phyloP scores from a whole-genome alignment of 306 rosid species.

The Cicer cuneatum region DNA sequence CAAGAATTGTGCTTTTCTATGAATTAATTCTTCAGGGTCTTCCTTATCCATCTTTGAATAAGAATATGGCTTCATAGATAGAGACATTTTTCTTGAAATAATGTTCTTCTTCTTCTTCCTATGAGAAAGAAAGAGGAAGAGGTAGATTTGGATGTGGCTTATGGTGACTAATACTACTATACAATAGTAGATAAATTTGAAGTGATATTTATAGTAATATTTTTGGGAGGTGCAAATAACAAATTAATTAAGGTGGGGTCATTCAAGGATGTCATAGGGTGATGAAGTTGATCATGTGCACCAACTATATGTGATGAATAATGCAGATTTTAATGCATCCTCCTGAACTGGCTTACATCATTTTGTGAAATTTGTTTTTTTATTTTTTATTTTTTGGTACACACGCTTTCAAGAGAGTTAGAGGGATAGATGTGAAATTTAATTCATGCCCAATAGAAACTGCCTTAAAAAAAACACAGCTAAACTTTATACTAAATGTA shows the following conservation, averaged over 20 bases:
- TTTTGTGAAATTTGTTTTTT: constrained; percentile 33
- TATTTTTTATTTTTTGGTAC: too few species aligned
- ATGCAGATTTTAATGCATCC: constrained; percentile 45
- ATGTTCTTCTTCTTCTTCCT: not conserved
- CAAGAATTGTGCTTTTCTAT: constrained; percentile 76
- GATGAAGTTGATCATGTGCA: constrained; percentile 71
- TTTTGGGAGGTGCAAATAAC: constrained; percentile 39
- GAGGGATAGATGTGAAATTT: constrained; percentile 36
- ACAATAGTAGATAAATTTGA: constrained; percentile 16
- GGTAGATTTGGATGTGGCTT: constrained; percentile 23
- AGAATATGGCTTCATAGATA: constrained; percentile 37
- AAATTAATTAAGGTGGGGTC: constrained; percentile 47
- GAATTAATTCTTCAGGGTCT: constrained; percentile 70
- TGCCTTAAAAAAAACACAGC: constrained; percentile 19
- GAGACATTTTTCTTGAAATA: constrained; percentile 50
- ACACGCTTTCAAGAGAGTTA: too few species aligned
- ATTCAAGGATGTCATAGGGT: constrained; percentile 53
- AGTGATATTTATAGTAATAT: constrained; percentile 47
- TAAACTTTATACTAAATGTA: not conserved
- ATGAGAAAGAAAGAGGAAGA: constrained; percentile 1
- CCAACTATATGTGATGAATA: constrained; percentile 51
- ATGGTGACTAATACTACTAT: not conserved
- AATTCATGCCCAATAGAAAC: constrained; percentile 21
- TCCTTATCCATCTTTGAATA: constrained; percentile 82
- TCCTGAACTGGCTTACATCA: constrained; percentile 62